Evolutionary conservation across 371 early-diverging fungal species (phyloP).

Genomic region (Mortierella sp.): DNA sequence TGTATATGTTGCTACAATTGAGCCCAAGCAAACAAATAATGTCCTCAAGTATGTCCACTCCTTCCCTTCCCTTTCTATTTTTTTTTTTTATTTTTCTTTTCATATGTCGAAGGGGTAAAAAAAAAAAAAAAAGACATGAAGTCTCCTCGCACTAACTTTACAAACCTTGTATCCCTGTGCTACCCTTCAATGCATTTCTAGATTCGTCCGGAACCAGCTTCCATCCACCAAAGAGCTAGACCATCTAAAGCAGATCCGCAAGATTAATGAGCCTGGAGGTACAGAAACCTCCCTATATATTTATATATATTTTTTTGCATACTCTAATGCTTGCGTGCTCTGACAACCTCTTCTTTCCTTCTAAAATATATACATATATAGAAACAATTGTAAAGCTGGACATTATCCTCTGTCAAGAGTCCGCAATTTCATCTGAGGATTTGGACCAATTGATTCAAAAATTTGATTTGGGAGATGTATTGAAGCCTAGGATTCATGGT

Average conservation of each 20-base stretch:
- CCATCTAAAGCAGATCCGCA: constrained; percentile 50
- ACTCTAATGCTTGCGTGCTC: neutral
- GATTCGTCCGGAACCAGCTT: constrained; percentile 32
- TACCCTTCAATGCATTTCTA: too few species aligned
- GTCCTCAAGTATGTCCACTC: constrained; percentile 38
- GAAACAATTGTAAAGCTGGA: constrained; percentile 15
- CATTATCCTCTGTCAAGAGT: constrained; percentile 40
- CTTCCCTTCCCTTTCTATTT: neutral
- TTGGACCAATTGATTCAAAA: constrained; percentile 13
- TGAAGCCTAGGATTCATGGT: constrained; percentile 37
- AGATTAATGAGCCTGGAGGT: constrained; percentile 17
- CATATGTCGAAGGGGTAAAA: neutral
- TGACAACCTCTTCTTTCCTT: neutral
- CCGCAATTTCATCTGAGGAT: constrained; percentile 18
- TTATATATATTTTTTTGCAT: neutral
- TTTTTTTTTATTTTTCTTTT: neutral
- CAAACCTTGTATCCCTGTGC: too few species aligned
- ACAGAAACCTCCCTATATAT: too few species aligned
- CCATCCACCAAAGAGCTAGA: constrained; percentile 38
- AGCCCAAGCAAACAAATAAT: constrained; percentile 40
- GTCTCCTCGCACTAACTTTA: too few species aligned
- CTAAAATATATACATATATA: neutral
- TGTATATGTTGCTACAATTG: constrained; percentile 42
- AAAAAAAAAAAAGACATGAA: too few species aligned
- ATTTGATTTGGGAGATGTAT: constrained; percentile 13